Evolutionary conservation across 192 early-diverging fungal genomes (phyloP).

Genomic region (Phlyctochytrium bullatum): DNA sequence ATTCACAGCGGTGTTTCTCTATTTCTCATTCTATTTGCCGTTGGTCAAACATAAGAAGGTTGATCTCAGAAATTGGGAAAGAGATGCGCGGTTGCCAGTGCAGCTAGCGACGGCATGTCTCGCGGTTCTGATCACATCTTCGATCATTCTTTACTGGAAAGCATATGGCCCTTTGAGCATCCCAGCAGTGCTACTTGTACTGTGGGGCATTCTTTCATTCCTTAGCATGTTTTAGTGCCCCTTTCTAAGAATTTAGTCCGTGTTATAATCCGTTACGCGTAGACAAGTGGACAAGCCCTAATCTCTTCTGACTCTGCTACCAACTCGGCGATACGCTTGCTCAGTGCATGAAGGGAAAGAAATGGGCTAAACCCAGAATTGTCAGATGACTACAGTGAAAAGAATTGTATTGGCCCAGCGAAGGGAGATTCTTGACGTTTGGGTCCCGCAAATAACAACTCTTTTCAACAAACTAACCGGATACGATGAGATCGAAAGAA

Average conservation of each 20-base stretch:
- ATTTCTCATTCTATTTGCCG: background rate
- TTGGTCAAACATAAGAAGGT: background rate
- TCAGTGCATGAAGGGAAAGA: too few relatives aligned
- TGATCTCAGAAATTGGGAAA: background rate
- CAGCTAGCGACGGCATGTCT: background rate
- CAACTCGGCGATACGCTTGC: too few relatives aligned
- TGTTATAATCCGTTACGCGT: too few relatives aligned
- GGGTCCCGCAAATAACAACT: background rate
- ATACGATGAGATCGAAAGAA: constrained; percentile 34
- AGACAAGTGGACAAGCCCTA: too few relatives aligned
- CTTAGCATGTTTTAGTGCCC: background rate
- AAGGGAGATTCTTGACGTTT: background rate
- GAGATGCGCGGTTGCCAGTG: background rate
- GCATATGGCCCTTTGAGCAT: background rate
- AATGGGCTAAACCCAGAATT: too few relatives aligned
- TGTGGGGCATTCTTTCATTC: background rate
- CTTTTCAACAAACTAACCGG: constrained; percentile 36
- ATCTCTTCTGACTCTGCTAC: too few relatives aligned
- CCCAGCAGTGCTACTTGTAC: background rate
- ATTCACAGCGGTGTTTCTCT: background rate
- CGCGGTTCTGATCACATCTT: background rate
- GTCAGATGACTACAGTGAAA: too few relatives aligned
- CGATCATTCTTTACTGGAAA: background rate
- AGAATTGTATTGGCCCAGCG: too few relatives aligned
- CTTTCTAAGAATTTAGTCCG: too few relatives aligned